These are phyloP conservation scores for Knoxia roxburghii DNA, from an alignment of 257 asterid species.

Conservation along the genomic window DNA sequence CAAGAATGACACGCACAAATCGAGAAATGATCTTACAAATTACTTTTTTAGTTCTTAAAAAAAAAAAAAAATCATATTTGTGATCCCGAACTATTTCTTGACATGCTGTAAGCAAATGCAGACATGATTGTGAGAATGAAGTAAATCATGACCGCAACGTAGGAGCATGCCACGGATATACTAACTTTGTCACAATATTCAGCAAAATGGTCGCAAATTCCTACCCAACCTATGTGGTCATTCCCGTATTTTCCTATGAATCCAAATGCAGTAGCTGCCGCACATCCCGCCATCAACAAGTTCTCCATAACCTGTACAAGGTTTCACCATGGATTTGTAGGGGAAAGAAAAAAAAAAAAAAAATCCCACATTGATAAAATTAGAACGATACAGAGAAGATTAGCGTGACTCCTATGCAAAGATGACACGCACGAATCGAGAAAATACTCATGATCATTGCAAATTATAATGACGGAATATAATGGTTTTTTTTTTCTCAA, in stretches of 20 bases:
- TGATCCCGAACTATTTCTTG: not conserved
- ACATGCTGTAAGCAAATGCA: conserved; percentile 34
- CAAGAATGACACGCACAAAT: too few species aligned
- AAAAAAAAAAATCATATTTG: too few species aligned
- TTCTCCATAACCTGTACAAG: conserved; percentile 28
- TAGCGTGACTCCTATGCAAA: too few species aligned
- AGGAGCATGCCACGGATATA: conserved; percentile 24
- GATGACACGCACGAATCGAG: too few species aligned
- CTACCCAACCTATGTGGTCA: conserved; percentile 48
- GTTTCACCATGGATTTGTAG: not conserved
- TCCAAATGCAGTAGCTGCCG: conserved; percentile 59
- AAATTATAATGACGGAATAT: too few species aligned
- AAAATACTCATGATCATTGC: too few species aligned
- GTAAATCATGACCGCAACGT: conserved; percentile 24
- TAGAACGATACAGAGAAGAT: too few species aligned
- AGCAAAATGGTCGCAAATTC: conserved; percentile 43
- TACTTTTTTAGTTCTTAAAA: too few species aligned
- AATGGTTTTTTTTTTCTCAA: too few species aligned
- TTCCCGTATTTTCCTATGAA: conserved; percentile 55
- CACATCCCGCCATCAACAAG: conserved; percentile 43
- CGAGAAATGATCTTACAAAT: too few species aligned
- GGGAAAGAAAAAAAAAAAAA: not conserved
- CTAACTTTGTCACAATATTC: conserved; percentile 39
- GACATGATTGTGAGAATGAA: conserved; percentile 38
- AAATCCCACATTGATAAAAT: too few species aligned